Conservation (phyloP, 1,139 yeast genomes). For the Debaryomyces sp. region DNA sequence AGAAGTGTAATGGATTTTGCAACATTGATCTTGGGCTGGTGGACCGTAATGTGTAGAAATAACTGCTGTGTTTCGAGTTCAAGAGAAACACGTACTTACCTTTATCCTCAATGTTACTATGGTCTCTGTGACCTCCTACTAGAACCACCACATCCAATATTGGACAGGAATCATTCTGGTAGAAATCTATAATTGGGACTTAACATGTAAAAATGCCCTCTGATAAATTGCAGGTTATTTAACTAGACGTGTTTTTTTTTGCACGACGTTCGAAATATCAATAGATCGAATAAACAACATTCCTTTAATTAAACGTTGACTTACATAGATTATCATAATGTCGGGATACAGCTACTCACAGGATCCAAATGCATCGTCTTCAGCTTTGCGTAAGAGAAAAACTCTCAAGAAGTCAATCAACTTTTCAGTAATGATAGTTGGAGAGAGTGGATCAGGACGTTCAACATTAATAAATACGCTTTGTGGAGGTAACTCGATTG, state of each 20-base stretch:
- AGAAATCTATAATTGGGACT: neutral
- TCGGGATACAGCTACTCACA: conserved; percentile 9
- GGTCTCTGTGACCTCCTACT: no score
- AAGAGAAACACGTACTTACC: no score
- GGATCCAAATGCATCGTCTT: conserved; percentile 26
- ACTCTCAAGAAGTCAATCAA: conserved; percentile 56
- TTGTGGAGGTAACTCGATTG: conserved; percentile 80
- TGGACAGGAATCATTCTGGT: neutral
- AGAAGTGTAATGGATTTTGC: no score
- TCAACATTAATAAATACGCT: conserved; percentile 65
- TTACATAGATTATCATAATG: conserved; percentile 3
- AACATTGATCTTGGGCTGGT: no score
- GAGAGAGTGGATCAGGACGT: conserved; percentile 64
- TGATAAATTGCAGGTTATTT: conserved; percentile 8
- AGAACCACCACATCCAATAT: no score
- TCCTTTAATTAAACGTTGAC: neutral
- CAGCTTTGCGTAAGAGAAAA: conserved; percentile 59
- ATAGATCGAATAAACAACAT: conserved; percentile 1
- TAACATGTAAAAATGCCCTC: conserved; percentile 4
- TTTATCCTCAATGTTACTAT: no score
- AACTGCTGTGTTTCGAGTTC: no score
- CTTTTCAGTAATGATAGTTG: conserved; percentile 61
- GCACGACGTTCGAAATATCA: conserved; percentile 5
- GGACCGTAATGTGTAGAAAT: no score
- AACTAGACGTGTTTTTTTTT: conserved; percentile 12